Evolutionary conservation across 345 rosid genomes (phyloP), one percentile per base, ranked within the genome.

Genomic region (Eucalyptus decipiens): DNA sequence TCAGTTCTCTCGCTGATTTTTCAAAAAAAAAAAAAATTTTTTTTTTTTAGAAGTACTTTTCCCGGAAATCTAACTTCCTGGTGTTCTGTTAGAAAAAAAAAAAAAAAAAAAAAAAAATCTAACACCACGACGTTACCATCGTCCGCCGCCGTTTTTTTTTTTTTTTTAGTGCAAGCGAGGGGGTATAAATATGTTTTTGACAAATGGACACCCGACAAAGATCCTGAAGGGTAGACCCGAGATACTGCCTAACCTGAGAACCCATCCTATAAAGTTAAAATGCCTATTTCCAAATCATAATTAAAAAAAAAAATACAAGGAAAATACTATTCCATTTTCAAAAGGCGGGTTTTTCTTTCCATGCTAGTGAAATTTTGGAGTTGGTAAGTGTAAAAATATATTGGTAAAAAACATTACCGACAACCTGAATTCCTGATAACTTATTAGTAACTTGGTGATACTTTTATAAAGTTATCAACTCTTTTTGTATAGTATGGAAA

Each of bases 11-110:
- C 62, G 6, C 30, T 2, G 30, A 56, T 56, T 24, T 54, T 56
- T 23, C 5, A 56, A 21, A 56, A 56, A 23, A 17, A 51, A 50
- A 15, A 3, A 18, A 52, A 3, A 6, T n/a, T n/a, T n/a, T n/a
- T n/a, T n/a, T n/a, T n/a, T n/a, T n/a, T n/a, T n/a, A n/a, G n/a
- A 14, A 0, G 10, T 56, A 24, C 11, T 2, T 56, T 56, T 24
- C 62, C 14, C 3, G 62, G 13, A 9, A 9, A 56, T 56, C 5
- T 24, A 24, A 23, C 30, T 56, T 56, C 62, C 62, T 56, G 62
- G 12, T 56, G 28, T 56, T 56, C 23, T 51, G 56, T 23, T 23
- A n/a, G n/a, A n/a, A n/a, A n/a, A n/a, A n/a, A n/a, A n/a, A n/a
- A n/a, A 14, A 49, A 49, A 49, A 49, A 51, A 51, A 2, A 50